Conservation (phyloP, 2,329 filamentous ascomycete species). For the Xylariaceae sp. region DNA sequence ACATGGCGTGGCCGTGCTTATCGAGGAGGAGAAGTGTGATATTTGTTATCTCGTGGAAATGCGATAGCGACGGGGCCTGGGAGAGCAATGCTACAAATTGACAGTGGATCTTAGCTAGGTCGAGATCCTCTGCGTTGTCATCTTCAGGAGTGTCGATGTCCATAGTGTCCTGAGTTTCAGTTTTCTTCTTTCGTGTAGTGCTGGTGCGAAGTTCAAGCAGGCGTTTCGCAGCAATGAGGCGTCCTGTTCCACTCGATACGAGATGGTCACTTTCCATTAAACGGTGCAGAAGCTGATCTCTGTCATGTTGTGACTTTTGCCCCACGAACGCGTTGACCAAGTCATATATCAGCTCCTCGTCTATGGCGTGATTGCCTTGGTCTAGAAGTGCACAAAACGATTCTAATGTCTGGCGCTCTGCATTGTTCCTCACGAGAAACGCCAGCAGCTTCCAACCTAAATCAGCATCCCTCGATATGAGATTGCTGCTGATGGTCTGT, state of each 20-base stretch:
- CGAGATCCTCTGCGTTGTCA: conserved; percentile 5
- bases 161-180: too few species aligned
- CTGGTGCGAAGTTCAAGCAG: conserved; percentile 19
- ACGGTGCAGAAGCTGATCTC: conserved; percentile 20
- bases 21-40: conserved; percentile 45
- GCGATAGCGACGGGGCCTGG: conserved; percentile 22
- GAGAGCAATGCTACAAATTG: conserved; percentile 24
- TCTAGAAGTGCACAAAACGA: conserved; percentile 21
- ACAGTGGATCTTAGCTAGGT: conserved; percentile 26
- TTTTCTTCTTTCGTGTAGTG: too few species aligned
- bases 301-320: conserved; percentile 15
- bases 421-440: conserved; percentile 27
- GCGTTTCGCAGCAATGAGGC: conserved; percentile 24
- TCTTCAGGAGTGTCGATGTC: background rate
- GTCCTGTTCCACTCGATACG: conserved; percentile 20
- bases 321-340: conserved; percentile 30
- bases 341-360: conserved; percentile 23
- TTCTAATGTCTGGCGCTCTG: conserved; percentile 18
- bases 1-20: conserved; percentile 48
- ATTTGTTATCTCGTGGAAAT: conserved; percentile 29
- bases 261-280: conserved; percentile 20
- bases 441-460: conserved; percentile 30
- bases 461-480: conserved; percentile 16
- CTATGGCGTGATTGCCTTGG: conserved; percentile 14
- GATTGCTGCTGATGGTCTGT: conserved; percentile 19